Evolutionary conservation across 495 filamentous ascomycete species (phyloP), one percentile per base, ranked within the genome.

Genomic region (Penicillium nucicola): DNA sequence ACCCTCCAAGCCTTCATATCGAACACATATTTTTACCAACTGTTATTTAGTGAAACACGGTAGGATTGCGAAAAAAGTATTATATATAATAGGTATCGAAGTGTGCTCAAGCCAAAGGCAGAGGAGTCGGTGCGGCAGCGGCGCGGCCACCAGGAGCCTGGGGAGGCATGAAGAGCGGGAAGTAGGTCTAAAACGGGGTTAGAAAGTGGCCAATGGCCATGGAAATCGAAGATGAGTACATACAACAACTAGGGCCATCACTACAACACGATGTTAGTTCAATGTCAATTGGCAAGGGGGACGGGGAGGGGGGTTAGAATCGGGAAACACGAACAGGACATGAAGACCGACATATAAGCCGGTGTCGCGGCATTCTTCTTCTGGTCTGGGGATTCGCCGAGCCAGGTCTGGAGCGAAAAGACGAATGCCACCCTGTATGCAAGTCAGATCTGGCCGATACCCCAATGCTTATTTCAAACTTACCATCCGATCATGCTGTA

Each of bases 361-460:
- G 91, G 90, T 5, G 88, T 90, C 34, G 76, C 71, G 36, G 76
- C 65, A 48, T 68, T 85, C 58, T 79, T 84, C 69, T 80, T 84
- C 60, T 86, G 76, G 33, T 90, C 89, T 39, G 86, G 81, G 55
- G 84, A 87, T 74, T 96, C 91, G 50, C 84, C 85, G 14, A 96
- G 78, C 90, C 90, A 96, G 55, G 75, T 81, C 71, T 95, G 90
- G 35, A 95, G 69, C 45, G 89, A 82, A 67, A 95, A 86, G 41
- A 92, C 82, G 39, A 96, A 85, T 5, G 91, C 77, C 8, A 86
- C 84, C 91, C 90, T 92, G 63, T 14, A 41, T 25, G 25, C 32
- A 14, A 12, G 30, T 61, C 40, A 62, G 47, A 51, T 19, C n/a
- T 23, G 11, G 25, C 32, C 13, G 17, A 45, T 14, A 22, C 19